Evolutionary conservation across 73 alveolate species (phyloP).

Genomic region (Halteria grandinella): DNA sequence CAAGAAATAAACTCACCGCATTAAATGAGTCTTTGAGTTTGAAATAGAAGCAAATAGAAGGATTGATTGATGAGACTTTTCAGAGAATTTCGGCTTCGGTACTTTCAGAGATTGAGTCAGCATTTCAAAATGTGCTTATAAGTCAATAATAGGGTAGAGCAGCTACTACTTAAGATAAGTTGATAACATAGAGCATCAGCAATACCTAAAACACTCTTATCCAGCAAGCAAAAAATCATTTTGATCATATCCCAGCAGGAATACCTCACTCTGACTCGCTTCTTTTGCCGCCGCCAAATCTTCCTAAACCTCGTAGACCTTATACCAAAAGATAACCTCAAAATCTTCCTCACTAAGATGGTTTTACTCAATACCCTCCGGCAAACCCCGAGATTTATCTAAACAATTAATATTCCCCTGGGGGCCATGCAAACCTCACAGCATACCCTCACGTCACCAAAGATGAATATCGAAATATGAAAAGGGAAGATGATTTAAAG

Average conservation of each 20-base stretch:
- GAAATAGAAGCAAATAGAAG: background rate
- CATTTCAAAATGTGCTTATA: background rate
- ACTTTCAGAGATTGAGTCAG: background rate
- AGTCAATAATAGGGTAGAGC: background rate
- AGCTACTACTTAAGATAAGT: background rate
- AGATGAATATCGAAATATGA: background rate
- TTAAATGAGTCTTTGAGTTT: background rate
- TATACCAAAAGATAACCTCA: background rate
- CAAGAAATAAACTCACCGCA: background rate
- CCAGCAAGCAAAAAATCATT: background rate
- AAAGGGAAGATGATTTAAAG: slow-evolving; percentile 28
- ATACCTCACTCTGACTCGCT: slow-evolving; percentile 4
- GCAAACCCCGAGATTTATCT: too few relatives aligned
- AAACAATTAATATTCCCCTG: too few relatives aligned
- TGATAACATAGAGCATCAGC: background rate
- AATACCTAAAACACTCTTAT: background rate
- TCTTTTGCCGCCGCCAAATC: background rate
- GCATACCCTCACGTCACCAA: background rate
- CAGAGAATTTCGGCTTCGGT: background rate
- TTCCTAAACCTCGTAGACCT: background rate
- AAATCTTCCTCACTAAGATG: background rate
- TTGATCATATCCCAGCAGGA: background rate
- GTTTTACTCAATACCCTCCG: background rate
- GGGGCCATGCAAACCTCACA: background rate
- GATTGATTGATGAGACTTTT: slow-evolving; percentile 3